A percentile compares a stretch with the other conserved stretches of the same genome.
These are phyloP conservation scores for Clitopilus passeckerianus DNA, from an alignment of 768 basidiomycete species.

Conservation along the genomic window DNA sequence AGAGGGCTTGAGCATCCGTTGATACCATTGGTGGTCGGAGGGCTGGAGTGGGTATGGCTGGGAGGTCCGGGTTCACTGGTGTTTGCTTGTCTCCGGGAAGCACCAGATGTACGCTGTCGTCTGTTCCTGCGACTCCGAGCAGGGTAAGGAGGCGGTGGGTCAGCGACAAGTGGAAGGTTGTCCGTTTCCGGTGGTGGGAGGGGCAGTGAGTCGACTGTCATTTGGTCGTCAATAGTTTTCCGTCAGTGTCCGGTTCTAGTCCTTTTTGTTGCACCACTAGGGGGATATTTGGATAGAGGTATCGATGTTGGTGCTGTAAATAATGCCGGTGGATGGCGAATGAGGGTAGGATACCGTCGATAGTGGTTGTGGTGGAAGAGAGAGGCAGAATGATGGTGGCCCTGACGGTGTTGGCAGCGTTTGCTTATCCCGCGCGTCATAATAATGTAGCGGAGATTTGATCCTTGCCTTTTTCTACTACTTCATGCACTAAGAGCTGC, in stretches of 20 bases:
- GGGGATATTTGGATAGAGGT: no score
- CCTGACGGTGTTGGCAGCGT: not conserved
- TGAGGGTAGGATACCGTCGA: not conserved
- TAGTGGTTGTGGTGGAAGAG: not conserved
- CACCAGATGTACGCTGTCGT: not conserved
- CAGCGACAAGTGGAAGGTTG: not conserved
- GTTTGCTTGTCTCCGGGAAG: not conserved
- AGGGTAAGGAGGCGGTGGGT: not conserved
- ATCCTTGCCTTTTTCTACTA: not conserved
- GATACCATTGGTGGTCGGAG: no score
- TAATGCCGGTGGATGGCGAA: not conserved
- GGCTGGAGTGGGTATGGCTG: not conserved
- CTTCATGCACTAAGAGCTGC: not conserved
- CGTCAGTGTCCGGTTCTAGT: no score
- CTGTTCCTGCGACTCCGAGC: not conserved
- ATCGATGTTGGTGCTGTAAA: not conserved
- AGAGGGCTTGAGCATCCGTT: no score
- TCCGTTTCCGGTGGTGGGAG: not conserved
- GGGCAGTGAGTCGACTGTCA: not conserved
- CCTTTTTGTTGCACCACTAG: no score
- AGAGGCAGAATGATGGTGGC: not conserved
- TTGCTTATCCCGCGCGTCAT: not conserved
- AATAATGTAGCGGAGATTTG: no score
- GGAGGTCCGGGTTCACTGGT: not conserved
- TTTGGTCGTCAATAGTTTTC: not conserved